Conservation (phyloP, 331 rosid species). For the Rhamnella rubrinervis region DNA sequence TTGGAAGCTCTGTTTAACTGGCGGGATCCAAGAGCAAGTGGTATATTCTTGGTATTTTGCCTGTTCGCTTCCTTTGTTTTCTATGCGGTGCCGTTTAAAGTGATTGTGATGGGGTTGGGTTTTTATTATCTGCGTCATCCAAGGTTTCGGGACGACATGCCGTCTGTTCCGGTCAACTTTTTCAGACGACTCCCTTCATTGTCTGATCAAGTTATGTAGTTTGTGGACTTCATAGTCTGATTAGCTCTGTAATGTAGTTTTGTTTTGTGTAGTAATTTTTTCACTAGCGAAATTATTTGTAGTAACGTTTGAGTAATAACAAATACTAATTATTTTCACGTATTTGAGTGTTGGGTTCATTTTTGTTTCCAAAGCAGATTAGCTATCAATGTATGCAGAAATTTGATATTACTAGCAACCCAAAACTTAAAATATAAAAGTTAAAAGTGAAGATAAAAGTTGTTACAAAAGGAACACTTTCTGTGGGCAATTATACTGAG, state of each 20-base stretch:
- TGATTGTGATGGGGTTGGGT: conserved; percentile 47
- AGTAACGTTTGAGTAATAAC: no score
- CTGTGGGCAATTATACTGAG: background rate
- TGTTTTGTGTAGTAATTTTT: no score
- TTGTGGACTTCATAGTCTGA: conserved; percentile 50
- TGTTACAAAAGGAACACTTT: background rate
- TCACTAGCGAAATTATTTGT: no score
- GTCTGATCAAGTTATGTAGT: conserved; percentile 72
- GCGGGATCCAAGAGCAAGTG: conserved; percentile 90
- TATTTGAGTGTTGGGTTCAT: no score
- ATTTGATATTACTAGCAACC: no score
- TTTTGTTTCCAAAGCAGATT: no score
- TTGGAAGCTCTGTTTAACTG: conserved; percentile 70
- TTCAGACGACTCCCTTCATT: conserved; percentile 73
- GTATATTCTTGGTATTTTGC: conserved; percentile 69
- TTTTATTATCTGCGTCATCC: conserved; percentile 79
- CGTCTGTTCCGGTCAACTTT: conserved; percentile 63
- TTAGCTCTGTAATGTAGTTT: conserved; percentile 19
- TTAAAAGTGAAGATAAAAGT: no score
- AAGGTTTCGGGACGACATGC: conserved; percentile 81
- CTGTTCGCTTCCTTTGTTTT: conserved; percentile 62
- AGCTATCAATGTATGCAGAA: no score
- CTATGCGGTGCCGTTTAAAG: conserved; percentile 66
- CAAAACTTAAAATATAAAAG: no score
- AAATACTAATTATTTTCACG: no score